Conservation (phyloP, 495 filamentous ascomycete species). For the Xylaria venustula region DNA sequence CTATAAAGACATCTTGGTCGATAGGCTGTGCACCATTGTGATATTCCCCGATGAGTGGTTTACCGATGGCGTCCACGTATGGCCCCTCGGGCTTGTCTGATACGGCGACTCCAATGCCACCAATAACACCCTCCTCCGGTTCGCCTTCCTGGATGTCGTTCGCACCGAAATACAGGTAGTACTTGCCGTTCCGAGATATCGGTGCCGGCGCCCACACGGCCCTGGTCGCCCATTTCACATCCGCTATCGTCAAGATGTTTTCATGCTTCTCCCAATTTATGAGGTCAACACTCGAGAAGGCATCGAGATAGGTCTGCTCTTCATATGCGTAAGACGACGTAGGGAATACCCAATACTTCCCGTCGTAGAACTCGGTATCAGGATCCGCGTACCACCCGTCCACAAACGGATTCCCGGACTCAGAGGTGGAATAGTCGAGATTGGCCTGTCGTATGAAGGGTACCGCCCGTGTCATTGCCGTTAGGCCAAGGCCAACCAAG, state of each 20-base stretch:
- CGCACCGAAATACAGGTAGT: slow-evolving; percentile 51
- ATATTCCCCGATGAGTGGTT: slow-evolving; percentile 38
- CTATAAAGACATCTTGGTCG: slow-evolving; percentile 51
- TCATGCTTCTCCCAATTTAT: slow-evolving; percentile 42
- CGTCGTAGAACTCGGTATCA: slow-evolving; percentile 50
- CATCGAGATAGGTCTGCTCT: slow-evolving; percentile 48
- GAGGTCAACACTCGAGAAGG: slow-evolving; percentile 45
- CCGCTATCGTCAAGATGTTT: slow-evolving; percentile 35
- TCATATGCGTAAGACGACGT: slow-evolving; percentile 45
- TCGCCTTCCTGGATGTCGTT: slow-evolving; percentile 35
- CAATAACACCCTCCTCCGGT: slow-evolving; percentile 16
- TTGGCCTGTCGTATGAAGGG: neutral
- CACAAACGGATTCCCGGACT: slow-evolving; percentile 41
- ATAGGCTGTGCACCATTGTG: slow-evolving; percentile 47
- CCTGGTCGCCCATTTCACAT: slow-evolving; percentile 47
- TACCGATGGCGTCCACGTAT: slow-evolving; percentile 44
- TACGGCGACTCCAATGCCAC: slow-evolving; percentile 48
- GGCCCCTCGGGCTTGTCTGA: slow-evolving; percentile 45
- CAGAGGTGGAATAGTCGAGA: slow-evolving; percentile 24
- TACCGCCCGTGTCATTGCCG: neutral
- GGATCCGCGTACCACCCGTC: slow-evolving; percentile 52
- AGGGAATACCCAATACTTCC: slow-evolving; percentile 51
- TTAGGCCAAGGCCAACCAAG: neutral
- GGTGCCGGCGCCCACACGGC: slow-evolving; percentile 53
- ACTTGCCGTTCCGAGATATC: slow-evolving; percentile 45